phyloP scores from a whole-genome alignment of 73 alveolate species.

The Paramecium tetraurelia region DNA sequence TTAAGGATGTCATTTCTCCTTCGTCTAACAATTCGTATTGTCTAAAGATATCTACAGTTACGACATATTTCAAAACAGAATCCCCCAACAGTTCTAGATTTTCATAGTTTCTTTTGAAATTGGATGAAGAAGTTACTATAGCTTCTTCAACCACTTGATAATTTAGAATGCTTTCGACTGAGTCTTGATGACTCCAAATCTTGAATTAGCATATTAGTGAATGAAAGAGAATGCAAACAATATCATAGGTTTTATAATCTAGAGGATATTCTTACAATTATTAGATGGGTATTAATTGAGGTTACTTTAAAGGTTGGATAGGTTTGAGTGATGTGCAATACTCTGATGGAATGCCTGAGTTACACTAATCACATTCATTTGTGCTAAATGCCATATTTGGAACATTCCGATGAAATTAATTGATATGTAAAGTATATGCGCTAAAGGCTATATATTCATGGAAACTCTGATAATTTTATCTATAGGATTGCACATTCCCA shows the following conservation, averaged over 20 bases:
- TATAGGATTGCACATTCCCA: not conserved
- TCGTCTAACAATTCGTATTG: not conserved
- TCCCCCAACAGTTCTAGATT: conserved; percentile 47
- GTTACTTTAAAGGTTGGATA: not conserved
- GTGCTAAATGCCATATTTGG: not conserved
- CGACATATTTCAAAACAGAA: conserved; percentile 21
- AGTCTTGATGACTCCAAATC: not conserved
- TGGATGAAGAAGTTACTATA: not conserved
- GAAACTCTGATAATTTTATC: not conserved
- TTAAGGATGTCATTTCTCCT: conserved; percentile 3
- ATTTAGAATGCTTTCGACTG: not conserved
- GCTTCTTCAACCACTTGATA: not conserved
- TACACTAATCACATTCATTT: not conserved
- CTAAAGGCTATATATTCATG: not conserved
- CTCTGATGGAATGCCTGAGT: not conserved
- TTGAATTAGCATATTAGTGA: conserved; percentile 13
- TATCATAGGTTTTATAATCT: not conserved
- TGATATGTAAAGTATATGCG: not conserved
- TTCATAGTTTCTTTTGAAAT: not conserved
- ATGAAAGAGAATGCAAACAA: not conserved
- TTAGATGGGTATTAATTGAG: not conserved
- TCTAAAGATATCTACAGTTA: not conserved
- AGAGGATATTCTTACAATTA: conserved; percentile 29
- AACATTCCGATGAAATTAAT: not conserved
- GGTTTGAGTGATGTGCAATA: not conserved